A percentile compares a stretch with the other conserved stretches of the same genome.
phyloP scores from a whole-genome alignment of 1,284 basidiomycete genomes.

The Cutaneotrichosporon cyanovorans region DNA sequence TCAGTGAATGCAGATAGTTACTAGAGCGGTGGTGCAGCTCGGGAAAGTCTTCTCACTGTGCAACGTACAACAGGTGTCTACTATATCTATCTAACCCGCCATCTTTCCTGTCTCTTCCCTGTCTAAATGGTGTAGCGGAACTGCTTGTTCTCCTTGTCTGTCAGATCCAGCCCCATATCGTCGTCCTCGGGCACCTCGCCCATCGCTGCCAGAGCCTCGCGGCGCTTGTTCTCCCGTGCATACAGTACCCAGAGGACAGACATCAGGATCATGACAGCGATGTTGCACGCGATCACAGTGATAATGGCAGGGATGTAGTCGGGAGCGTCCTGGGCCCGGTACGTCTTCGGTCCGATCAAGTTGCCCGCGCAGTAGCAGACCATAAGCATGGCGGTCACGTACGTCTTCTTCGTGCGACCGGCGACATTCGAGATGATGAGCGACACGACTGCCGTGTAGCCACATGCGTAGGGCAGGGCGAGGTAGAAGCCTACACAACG shows the following conservation, averaged over 20 bases:
- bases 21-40: too few relatives aligned
- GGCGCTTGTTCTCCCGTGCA: background rate
- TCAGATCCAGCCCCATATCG: background rate
- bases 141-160: slow-evolving; percentile 3
- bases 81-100: background rate
- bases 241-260: background rate
- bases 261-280: background rate
- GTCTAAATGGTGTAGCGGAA: slow-evolving; percentile 1
- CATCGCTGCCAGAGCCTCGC: background rate
- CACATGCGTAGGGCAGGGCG: background rate
- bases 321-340: slow-evolving; percentile 3
- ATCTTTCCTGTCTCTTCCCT: background rate
- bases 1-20: background rate
- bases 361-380: slow-evolving; percentile 3
- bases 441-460: background rate
- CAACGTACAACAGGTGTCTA: too few relatives aligned
- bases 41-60: too few relatives aligned
- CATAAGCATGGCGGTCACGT: slow-evolving; percentile 14
- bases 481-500: background rate
- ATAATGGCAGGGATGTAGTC: background rate
- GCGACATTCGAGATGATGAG: slow-evolving; percentile 12
- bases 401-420: slow-evolving; percentile 23
- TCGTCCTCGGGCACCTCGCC: background rate
- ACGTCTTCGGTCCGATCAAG: slow-evolving; percentile 11
- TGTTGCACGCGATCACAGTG: background rate